Evolutionary conservation across 2,329 filamentous ascomycete genomes (phyloP), one percentile per base, ranked within the genome.

Genomic region (Daldinia sp.): DNA sequence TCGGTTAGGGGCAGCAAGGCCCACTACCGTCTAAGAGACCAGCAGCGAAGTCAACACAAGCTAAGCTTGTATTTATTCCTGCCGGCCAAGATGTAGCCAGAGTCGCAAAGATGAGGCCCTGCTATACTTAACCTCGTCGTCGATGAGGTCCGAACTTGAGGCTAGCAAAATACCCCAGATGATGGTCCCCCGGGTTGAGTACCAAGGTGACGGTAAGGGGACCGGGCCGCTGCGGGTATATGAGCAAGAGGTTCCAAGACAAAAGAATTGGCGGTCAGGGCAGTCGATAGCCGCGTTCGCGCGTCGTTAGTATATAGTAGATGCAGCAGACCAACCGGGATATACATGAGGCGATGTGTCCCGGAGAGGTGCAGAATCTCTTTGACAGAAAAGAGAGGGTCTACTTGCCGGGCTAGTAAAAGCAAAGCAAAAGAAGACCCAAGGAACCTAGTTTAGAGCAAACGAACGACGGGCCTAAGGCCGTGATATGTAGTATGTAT

Each of bases 1-100:
- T 64, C 64, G 64, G 64, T 57, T 67, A 67, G 50, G 64, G 64
- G 64, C 61, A 67, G 61, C 64, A 54, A 64, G 55, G 64, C 64
- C 64, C 64, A 63, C 62, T 43, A 61, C 56, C 56, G 45, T 59
- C 41, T 29, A 52, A 49, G 30, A 43, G 6, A 52, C 41, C 50
- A 60, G 30, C 57, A 32, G 55, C 49, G 34, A 21, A 29, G 13
- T 30, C 15, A 50, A 19, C 47, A 50, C 19, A 50, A 25, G 30
- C 13, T 8, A 23, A 7, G 29, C 19, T 35, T 35, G 30, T 23
- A 7, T n/a, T 39, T 48, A 37, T 34, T 58, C 41, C 45, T 29
- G 13, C 29, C 32, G 25, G 32, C 30, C 17, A 25, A 50, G 35
- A 45, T 17, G 13, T n/a, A 32, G 48, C 23, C 27, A 15, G 39